Evolutionary conservation across 2,329 filamentous ascomycete genomes (phyloP).

Genomic region (Penicillium corylophilum): DNA sequence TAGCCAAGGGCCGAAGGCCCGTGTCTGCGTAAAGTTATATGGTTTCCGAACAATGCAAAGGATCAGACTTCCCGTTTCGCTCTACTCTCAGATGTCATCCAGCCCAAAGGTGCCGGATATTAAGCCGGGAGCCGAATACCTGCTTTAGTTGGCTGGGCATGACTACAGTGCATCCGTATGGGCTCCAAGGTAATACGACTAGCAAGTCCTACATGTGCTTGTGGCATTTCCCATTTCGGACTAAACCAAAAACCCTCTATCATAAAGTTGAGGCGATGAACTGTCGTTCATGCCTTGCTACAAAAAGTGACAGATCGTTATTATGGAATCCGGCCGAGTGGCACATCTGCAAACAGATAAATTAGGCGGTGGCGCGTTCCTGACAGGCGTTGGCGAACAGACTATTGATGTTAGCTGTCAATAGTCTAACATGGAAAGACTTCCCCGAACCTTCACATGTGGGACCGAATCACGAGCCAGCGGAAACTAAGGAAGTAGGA

Average conservation of each 20-base stretch:
- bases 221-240: background rate
- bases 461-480: background rate
- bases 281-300: background rate
- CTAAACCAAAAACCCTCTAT: background rate
- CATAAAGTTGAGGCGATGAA: background rate
- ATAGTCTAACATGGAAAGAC: background rate
- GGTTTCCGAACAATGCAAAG: background rate
- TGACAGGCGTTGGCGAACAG: background rate
- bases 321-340: background rate
- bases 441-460: no score
- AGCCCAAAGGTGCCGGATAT: background rate
- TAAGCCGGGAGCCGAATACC: background rate
- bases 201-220: background rate
- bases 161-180: background rate
- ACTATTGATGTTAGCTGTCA: background rate
- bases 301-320: background rate
- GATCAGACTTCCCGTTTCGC: background rate
- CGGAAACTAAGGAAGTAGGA: background rate
- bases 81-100: background rate
- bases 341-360: background rate
- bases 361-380: background rate
- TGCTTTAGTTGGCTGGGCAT: background rate
- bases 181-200: background rate
- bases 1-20: background rate
- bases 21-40: background rate